Evolutionary conservation across 192 early-diverging fungal species (phyloP).

Genomic region (Podochytrium sp.): DNA sequence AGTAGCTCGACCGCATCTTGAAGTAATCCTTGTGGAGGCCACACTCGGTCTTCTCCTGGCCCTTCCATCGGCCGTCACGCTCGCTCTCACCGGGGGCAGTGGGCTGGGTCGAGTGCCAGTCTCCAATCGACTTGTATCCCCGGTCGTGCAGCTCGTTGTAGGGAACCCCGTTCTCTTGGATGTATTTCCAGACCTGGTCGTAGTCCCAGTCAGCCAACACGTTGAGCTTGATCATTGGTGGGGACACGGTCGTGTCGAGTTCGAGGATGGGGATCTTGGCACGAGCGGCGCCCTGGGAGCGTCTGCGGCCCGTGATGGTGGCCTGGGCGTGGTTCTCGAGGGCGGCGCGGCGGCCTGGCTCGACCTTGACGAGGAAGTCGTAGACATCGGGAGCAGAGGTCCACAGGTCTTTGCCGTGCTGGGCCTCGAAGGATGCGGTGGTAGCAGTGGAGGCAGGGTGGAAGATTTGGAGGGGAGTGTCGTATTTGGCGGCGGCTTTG

Average conservation of each 20-base stretch:
- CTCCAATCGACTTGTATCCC: slow-evolving; percentile 92
- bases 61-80: slow-evolving; percentile 88
- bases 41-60: slow-evolving; percentile 89
- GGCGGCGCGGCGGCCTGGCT: slow-evolving; percentile 89
- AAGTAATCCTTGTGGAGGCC: slow-evolving; percentile 97
- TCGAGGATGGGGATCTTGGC: slow-evolving; percentile 78
- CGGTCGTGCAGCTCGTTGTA: slow-evolving; percentile 89
- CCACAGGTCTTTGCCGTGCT: slow-evolving; percentile 84
- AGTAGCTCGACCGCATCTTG: slow-evolving; percentile 81
- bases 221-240: slow-evolving; percentile 84
- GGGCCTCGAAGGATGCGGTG: slow-evolving; percentile 67
- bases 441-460: slow-evolving; percentile 69
- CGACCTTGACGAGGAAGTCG: slow-evolving; percentile 94
- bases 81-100: slow-evolving; percentile 71
- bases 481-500: slow-evolving; percentile 70
- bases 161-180: slow-evolving; percentile 83
- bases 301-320: slow-evolving; percentile 88
- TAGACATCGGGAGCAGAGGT: slow-evolving; percentile 68
- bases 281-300: slow-evolving; percentile 81
- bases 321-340: slow-evolving; percentile 71
- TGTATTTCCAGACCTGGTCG: slow-evolving; percentile 85
- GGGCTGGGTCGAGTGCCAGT: slow-evolving; percentile 86
- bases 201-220: slow-evolving; percentile 91
- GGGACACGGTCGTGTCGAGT: slow-evolving; percentile 71
- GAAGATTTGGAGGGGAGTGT: slow-evolving; percentile 71